phyloP scores from a whole-genome alignment of 2,329 filamentous ascomycete species.

The Alternaria alternata region DNA sequence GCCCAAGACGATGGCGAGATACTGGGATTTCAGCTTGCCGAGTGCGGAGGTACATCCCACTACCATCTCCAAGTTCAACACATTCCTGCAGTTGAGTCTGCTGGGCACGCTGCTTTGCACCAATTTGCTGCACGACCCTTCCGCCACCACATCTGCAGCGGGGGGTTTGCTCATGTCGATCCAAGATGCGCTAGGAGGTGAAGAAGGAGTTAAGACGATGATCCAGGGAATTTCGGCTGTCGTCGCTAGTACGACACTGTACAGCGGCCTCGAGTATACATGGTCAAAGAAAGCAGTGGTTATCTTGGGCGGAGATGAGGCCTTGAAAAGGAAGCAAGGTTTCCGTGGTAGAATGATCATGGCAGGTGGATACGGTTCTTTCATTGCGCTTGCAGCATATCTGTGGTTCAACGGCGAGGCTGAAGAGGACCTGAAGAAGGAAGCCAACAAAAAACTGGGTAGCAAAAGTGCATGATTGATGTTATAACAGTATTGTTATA shows the following conservation, averaged over 20 bases:
- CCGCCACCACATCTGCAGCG: constrained; percentile 60
- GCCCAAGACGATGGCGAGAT: constrained; percentile 89
- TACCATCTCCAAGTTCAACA: constrained; percentile 88
- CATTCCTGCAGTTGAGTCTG: constrained; percentile 85
- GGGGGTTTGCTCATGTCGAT: constrained; percentile 35
- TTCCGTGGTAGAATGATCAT: constrained; percentile 58
- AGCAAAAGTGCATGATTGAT: background rate
- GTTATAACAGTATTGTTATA: background rate
- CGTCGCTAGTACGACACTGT: constrained; percentile 88
- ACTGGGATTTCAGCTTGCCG: constrained; percentile 97
- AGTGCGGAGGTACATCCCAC: constrained; percentile 86
- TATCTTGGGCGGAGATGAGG: constrained; percentile 69
- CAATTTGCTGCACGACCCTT: constrained; percentile 71
- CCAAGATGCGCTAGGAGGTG: constrained; percentile 40
- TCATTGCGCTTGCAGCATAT: constrained; percentile 52
- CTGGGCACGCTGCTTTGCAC: constrained; percentile 85
- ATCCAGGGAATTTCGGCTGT: constrained; percentile 68
- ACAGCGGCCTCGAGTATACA: constrained; percentile 92
- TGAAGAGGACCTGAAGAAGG: constrained; percentile 20
- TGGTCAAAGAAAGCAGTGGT: constrained; percentile 91
- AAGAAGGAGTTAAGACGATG: constrained; percentile 46
- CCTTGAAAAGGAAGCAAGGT: constrained; percentile 58
- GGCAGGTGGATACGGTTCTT: constrained; percentile 55
- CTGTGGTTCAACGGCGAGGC: constrained; percentile 33
- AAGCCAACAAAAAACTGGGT: constrained; percentile 8